Conservation (phyloP, 2,329 filamentous ascomycete genomes). For the Penicillium sp. region DNA sequence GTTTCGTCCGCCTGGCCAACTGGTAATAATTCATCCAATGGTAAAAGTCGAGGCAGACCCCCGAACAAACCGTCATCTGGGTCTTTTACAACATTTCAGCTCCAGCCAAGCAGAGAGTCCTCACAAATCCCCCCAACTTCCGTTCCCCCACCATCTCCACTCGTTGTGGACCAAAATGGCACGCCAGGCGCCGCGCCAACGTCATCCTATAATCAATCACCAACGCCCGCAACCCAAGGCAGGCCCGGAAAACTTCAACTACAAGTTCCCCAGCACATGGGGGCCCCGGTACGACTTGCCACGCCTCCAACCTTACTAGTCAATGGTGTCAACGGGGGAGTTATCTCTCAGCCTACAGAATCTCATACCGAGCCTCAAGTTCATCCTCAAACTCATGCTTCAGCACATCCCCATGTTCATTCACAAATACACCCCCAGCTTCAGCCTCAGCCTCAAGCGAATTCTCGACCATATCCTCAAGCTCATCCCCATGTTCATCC, state of each 20-base stretch:
- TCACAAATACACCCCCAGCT: not conserved
- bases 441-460: not conserved
- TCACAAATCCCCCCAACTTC: constrained; percentile 43
- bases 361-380: not conserved
- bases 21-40: constrained; percentile 59
- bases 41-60: constrained; percentile 76
- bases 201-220: constrained; percentile 27
- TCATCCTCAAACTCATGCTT: not conserved
- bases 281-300: constrained; percentile 43
- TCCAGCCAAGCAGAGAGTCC: constrained; percentile 54
- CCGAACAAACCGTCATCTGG: constrained; percentile 68
- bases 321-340: constrained; percentile 34
- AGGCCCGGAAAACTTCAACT: constrained; percentile 43
- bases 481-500: not conserved
- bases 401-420: not conserved
- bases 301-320: constrained; percentile 44
- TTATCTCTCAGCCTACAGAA: constrained; percentile 2
- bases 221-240: constrained; percentile 24
- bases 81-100: constrained; percentile 68
- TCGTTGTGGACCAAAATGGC: constrained; percentile 43
- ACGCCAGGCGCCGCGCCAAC: constrained; percentile 14
- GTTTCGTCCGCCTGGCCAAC: constrained; percentile 89
- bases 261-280: constrained; percentile 43
- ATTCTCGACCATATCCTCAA: not conserved
- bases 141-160: constrained; percentile 39